phyloP scores from a whole-genome alignment of 768 basidiomycete species.

The Rhodocollybia butyracea region DNA sequence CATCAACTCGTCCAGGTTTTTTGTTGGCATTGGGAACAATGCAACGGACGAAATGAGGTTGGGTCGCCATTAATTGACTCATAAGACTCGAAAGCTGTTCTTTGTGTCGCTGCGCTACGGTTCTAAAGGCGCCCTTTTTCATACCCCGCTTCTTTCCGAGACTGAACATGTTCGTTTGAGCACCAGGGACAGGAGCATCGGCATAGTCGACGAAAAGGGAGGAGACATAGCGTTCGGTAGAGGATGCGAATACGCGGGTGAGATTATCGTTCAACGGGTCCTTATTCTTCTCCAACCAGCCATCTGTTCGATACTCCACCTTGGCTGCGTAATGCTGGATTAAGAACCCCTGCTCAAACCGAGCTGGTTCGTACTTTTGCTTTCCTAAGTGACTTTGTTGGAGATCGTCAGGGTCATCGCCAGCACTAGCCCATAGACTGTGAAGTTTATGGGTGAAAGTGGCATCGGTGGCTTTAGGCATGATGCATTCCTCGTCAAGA shows the following conservation, averaged over 20 bases:
- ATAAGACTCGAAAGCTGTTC: constrained; percentile 93
- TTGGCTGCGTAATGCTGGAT: constrained; percentile 95
- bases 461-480: constrained; percentile 96
- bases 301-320: constrained; percentile 93
- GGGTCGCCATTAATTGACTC: constrained; percentile 87
- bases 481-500: constrained; percentile 98
- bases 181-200: constrained; percentile 37
- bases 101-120: constrained; percentile 92
- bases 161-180: constrained; percentile 27
- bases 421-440: constrained; percentile 61
- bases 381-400: constrained; percentile 66
- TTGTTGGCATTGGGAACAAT: constrained; percentile 94
- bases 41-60: constrained; percentile 97
- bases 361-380: constrained; percentile 78
- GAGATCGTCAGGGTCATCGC: constrained; percentile 38
- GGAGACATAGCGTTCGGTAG: constrained; percentile 79
- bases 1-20: constrained; percentile 87
- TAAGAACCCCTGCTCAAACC: constrained; percentile 93
- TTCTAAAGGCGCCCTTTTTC: constrained; percentile 97
- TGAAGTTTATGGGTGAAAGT: constrained; percentile 95
- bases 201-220: constrained; percentile 80
- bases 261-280: constrained; percentile 97
- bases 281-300: constrained; percentile 99
- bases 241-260: constrained; percentile 80
- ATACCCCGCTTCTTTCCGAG: constrained; percentile 68